Base-by-base conservation (phyloP, 768 basidiomycete species). In the Boletus insuetus region DNA sequence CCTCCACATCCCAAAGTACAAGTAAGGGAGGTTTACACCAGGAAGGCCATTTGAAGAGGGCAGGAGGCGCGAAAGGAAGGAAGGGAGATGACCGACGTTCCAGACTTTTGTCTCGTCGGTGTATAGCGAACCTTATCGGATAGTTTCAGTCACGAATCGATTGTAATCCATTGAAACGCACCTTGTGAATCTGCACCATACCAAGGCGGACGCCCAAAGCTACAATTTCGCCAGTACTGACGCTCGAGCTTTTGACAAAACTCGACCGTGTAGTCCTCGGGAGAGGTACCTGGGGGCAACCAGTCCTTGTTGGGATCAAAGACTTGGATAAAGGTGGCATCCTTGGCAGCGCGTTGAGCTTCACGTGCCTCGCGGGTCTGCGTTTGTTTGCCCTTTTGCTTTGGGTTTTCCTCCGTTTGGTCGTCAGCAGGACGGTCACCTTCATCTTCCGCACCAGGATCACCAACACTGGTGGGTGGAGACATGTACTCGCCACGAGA, bases 1-100 rank as follows among this genome's bases (percentile, higher is more conserved):
- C 48, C 94, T 80, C 97, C 97, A 99, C 95, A 98, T 98, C 59
- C 97, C 97, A 69, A 95, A 98, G 72, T 98, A 98, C 3, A 98
- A 82, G 69, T 98, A 98, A 0, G 96, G 96, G 3, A 94, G 88
- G 66, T 98, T 98, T 46, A 99, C 97, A 10, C 97, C 97, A 1
- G 96, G 95, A 26, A 99, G 76, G 39, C 86, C 82, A 49, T 86
- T 82, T 38, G 78, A 74, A 8, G 85, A 78, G 13, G 89, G 90
- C 0, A 93, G 74, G 26, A 97, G 76, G 4, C 94, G 85, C 11
- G 87, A 85, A 22, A 99, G 82, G 3, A 92, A 80, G 38, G 95
- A 97, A 31, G 87, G 87, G 12, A 99, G 82, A 68, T 85, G 80
- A 0, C 87, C 94, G n/a, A 98, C 95, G 66, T 99, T 98, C 96